phyloP scores from a whole-genome alignment of 2,329 filamentous ascomycete species.

The Neopestalotiopsis rosae region DNA sequence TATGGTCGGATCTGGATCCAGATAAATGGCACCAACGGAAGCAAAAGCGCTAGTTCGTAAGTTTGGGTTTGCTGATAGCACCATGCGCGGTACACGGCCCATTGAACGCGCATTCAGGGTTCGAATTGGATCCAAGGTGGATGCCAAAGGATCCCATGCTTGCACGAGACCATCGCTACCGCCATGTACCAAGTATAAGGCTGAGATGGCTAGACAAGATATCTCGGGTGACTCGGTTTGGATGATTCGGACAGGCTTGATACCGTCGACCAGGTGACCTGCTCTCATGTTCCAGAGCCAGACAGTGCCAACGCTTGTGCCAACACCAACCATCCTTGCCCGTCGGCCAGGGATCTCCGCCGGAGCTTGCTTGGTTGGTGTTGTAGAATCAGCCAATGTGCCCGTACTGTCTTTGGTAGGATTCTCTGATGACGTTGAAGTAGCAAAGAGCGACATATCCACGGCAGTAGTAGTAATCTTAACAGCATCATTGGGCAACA shows the following conservation, averaged over 20 bases:
- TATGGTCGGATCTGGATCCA: slow-evolving; percentile 86
- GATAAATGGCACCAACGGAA: slow-evolving; percentile 80
- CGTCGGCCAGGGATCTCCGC: slow-evolving; percentile 82
- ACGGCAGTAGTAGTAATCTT: slow-evolving; percentile 74
- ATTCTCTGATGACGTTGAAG: slow-evolving; percentile 78
- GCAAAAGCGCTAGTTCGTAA: slow-evolving; percentile 76
- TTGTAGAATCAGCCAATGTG: slow-evolving; percentile 54
- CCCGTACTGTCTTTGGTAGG: slow-evolving; percentile 66
- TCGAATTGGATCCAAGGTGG: slow-evolving; percentile 76
- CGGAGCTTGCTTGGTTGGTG: slow-evolving; percentile 45
- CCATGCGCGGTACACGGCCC: slow-evolving; percentile 78
- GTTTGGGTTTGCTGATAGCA: slow-evolving; percentile 58
- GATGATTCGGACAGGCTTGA: slow-evolving; percentile 79
- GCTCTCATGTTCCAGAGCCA: slow-evolving; percentile 86
- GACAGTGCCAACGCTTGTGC: slow-evolving; percentile 79
- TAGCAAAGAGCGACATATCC: slow-evolving; percentile 76
- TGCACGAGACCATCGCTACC: slow-evolving; percentile 95
- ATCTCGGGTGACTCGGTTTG: slow-evolving; percentile 90
- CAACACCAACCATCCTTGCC: slow-evolving; percentile 79
- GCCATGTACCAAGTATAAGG: slow-evolving; percentile 88
- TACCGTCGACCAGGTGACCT: slow-evolving; percentile 58
- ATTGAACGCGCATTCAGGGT: slow-evolving; percentile 88
- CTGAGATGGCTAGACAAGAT: slow-evolving; percentile 80
- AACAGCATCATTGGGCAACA: slow-evolving; percentile 63
- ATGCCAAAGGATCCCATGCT: slow-evolving; percentile 94